Conservation (phyloP, 345 rosid species). For the Eucalyptus paniculata region DNA sequence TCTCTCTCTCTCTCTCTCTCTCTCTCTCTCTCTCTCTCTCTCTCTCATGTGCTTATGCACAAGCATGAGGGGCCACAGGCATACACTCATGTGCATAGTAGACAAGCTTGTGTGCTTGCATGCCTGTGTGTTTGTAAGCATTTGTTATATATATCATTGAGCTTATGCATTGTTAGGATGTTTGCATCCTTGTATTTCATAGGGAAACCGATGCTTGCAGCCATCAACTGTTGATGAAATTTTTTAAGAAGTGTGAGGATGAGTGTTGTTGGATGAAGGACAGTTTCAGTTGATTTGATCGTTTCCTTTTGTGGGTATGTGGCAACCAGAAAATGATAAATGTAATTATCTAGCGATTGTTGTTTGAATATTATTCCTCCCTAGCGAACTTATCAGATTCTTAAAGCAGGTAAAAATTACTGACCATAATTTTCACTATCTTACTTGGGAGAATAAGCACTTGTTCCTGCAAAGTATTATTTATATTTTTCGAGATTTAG, state of each 20-base stretch:
- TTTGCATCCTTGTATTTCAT: not conserved
- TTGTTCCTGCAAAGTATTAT: not conserved
- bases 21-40: not conserved
- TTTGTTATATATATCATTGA: not conserved
- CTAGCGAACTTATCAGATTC: not conserved
- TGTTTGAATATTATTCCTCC: not conserved
- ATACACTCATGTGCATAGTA: not conserved
- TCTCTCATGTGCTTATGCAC: not conserved
- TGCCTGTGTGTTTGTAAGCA: not conserved
- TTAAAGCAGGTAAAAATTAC: not conserved
- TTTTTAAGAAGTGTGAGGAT: not conserved
- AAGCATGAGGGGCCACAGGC: not conserved
- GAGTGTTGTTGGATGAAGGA: not conserved
- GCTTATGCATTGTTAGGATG: not conserved
- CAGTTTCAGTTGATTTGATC: not conserved
- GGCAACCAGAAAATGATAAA: not conserved
- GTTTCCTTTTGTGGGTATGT: not conserved
- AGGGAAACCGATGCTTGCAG: not conserved
- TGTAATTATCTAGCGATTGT: not conserved
- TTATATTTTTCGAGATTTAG: not conserved
- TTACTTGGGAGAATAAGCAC: not conserved
- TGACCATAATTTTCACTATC: not conserved
- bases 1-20: conserved; percentile 4
- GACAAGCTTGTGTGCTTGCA: not conserved
- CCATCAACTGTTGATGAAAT: not conserved